Evolutionary conservation across 1,284 basidiomycete species (phyloP).

Genomic region (Malassezia obtusa): DNA sequence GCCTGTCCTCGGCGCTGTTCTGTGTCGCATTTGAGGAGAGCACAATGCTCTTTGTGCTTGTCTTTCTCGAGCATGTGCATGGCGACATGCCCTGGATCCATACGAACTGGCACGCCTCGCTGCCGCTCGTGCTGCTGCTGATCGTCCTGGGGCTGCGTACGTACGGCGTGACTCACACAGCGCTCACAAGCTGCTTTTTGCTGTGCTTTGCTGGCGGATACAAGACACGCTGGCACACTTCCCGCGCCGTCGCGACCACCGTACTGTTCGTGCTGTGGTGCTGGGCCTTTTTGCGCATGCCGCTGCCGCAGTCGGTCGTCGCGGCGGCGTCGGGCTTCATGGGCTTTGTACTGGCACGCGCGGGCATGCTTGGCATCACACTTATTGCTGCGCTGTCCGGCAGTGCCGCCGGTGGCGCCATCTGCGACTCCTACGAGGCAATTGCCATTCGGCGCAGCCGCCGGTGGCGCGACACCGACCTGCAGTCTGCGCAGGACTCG

Average conservation of each 20-base stretch:
- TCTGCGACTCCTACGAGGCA: constrained; percentile 49
- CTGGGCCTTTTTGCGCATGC: constrained; percentile 36
- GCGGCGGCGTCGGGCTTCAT: constrained; percentile 16
- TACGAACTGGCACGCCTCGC: constrained; percentile 20
- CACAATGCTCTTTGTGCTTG: constrained; percentile 30
- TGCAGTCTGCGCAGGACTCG: constrained; percentile 19
- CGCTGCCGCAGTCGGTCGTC: constrained; percentile 27
- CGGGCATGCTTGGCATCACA: constrained; percentile 49
- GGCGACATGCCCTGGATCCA: constrained; percentile 9
- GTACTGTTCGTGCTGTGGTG: constrained; percentile 35
- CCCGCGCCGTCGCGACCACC: constrained; percentile 20
- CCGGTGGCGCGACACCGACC: constrained; percentile 18
- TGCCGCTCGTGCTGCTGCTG: constrained; percentile 20
- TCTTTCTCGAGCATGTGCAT: constrained; percentile 31
- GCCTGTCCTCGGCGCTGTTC: constrained; percentile 28
- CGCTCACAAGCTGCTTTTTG: constrained; percentile 30
- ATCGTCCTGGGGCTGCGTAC: constrained; percentile 21
- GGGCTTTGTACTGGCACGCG: constrained; percentile 34
- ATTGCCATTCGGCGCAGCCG: constrained; percentile 19
- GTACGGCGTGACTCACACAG: constrained; percentile 18
- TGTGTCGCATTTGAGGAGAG: constrained; percentile 37
- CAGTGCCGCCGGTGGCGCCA: constrained; percentile 49
- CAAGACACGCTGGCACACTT: not conserved
- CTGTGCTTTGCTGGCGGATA: constrained; percentile 29
- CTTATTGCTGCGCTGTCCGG: constrained; percentile 50